Conservation (phyloP, 1,284 basidiomycete genomes). For the Rhodotorula sp. region DNA sequence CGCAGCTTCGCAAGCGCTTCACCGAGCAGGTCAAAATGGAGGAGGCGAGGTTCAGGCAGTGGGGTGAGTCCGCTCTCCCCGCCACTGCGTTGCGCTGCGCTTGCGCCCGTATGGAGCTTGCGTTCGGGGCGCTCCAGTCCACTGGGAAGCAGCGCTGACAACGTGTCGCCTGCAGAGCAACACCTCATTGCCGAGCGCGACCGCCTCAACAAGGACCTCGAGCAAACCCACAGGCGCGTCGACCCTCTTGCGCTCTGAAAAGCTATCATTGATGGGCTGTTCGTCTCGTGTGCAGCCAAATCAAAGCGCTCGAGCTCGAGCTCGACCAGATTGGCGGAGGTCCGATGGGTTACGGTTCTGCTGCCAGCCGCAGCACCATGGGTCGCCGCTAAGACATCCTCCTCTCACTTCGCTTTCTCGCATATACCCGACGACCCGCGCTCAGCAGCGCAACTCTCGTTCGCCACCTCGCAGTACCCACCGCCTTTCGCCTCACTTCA, state of each 20-base stretch:
- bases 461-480: too few species aligned
- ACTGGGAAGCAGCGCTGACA: too few species aligned
- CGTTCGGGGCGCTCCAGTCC: too few species aligned
- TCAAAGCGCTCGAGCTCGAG: slow-evolving; percentile 44
- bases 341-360: slow-evolving; percentile 34
- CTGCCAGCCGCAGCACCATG: slow-evolving; percentile 16
- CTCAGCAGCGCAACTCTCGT: background rate
- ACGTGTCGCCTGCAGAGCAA: slow-evolving; percentile 18
- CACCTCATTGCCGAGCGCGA: slow-evolving; percentile 95
- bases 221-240: slow-evolving; percentile 59
- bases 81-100: background rate
- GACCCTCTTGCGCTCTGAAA: slow-evolving; percentile 55
- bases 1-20: slow-evolving; percentile 83
- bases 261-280: background rate
- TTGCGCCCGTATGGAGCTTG: too few species aligned
- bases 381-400: slow-evolving; percentile 9
- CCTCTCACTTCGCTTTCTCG: too few species aligned
- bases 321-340: slow-evolving; percentile 39
- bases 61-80: slow-evolving; percentile 71
- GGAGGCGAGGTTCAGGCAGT: slow-evolving; percentile 95
- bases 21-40: slow-evolving; percentile 99
- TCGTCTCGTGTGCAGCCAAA: slow-evolving; percentile 23
- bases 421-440: background rate
- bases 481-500: too few species aligned
- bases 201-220: slow-evolving; percentile 93